Percentiles rank a stretch among this genome's conserved stretches.
phyloP scores from a whole-genome alignment of 1,284 basidiomycete genomes.

The Melampsora larici-populina region DNA sequence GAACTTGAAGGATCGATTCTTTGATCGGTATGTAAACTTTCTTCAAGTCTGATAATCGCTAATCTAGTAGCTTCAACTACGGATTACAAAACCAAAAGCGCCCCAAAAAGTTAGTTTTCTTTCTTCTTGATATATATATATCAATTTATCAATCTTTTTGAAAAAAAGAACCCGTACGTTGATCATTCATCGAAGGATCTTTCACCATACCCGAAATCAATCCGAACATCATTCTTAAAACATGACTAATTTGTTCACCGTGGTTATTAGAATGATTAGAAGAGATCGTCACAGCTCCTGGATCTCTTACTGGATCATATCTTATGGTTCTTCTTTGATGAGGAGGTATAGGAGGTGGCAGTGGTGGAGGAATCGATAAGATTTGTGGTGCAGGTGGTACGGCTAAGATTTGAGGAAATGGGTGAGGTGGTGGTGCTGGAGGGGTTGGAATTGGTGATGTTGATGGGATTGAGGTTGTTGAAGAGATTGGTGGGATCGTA shows the following conservation, averaged over 20 bases:
- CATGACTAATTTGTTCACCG: not conserved
- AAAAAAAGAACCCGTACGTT: not conserved
- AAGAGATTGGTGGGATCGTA: not conserved
- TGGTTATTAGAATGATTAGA: not conserved
- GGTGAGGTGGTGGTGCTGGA: no score
- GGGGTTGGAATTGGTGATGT: not conserved
- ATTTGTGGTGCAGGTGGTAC: no score
- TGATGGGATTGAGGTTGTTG: not conserved
- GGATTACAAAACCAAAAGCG: not conserved
- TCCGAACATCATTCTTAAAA: no score
- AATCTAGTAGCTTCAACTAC: not conserved
- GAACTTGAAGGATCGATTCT: no score
- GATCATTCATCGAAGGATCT: not conserved
- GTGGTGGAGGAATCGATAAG: no score
- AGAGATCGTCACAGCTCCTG: no score
- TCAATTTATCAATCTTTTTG: not conserved
- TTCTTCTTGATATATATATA: not conserved
- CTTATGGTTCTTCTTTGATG: no score
- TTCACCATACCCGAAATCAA: not conserved
- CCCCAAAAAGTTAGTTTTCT: not conserved
- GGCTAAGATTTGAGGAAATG: no score
- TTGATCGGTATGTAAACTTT: no score
- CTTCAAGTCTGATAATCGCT: slow-evolving; percentile 10
- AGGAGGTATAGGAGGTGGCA: no score
- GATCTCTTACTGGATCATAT: no score